Evolutionary conservation across 1,284 basidiomycete species (phyloP).

Genomic region (Cutaneotrichosporon dermatis): DNA sequence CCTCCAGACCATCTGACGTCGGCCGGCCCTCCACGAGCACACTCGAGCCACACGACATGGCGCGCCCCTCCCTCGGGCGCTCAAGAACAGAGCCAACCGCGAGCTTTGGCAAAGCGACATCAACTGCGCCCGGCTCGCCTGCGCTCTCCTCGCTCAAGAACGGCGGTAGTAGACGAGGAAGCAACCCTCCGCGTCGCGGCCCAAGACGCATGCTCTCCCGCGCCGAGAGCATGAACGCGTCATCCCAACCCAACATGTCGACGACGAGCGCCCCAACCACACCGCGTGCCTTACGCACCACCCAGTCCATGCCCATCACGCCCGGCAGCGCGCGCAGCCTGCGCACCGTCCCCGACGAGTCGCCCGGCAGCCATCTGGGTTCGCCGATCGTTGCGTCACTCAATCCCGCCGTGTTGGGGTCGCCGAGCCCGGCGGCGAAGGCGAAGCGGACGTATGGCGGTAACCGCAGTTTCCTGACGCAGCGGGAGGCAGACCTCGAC

Average conservation of each 20-base stretch:
- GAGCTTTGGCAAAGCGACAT: not conserved
- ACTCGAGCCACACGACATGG: not conserved
- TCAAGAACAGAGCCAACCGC: not conserved
- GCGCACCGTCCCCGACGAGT: conserved; percentile 1
- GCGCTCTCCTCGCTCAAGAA: not conserved
- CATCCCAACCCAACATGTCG: not conserved
- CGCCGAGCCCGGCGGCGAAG: conserved; percentile 19
- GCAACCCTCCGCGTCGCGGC: conserved; percentile 1
- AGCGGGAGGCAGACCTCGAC: conserved; percentile 11
- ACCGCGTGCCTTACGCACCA: not conserved
- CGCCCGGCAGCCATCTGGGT: not conserved
- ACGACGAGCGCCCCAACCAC: conserved; percentile 6
- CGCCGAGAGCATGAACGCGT: conserved; percentile 34
- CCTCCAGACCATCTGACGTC: not conserved
- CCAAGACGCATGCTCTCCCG: conserved; percentile 36
- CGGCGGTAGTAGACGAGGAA: not conserved
- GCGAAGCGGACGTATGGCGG: conserved; percentile 36
- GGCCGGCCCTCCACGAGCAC: not conserved
- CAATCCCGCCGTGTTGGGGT: conserved; percentile 2
- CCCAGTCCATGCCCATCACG: conserved; percentile 16
- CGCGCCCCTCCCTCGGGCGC: not conserved
- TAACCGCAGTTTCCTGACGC: conserved; percentile 23
- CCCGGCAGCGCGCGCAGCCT: conserved; percentile 8
- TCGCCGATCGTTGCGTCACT: conserved; percentile 4
- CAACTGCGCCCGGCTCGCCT: not conserved